A percentile compares a stretch with the other conserved stretches of the same genome.
These are phyloP conservation scores for Calonectria multiphialidica DNA, from an alignment of 2,329 filamentous ascomycete genomes.

Conservation along the genomic window DNA sequence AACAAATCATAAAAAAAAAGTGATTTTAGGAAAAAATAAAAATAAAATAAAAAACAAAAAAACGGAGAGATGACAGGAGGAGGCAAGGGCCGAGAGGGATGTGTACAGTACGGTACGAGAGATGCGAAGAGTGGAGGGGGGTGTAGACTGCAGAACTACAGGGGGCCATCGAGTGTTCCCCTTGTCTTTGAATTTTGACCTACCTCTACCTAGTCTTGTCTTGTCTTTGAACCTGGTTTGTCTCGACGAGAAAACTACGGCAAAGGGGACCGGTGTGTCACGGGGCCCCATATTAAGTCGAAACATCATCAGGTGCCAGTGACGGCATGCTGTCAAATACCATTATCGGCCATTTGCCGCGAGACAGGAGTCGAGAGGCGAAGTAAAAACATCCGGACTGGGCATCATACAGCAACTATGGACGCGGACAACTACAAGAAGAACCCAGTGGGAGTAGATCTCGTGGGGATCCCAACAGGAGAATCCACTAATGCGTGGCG, in stretches of 20 bases:
- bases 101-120: neutral
- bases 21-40: neutral
- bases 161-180: neutral
- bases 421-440: constrained; percentile 1
- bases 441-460: constrained; percentile 33
- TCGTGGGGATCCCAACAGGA: constrained; percentile 39
- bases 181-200: neutral
- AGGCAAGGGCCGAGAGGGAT: constrained; percentile 10
- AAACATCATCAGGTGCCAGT: constrained; percentile 6
- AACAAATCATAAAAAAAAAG: neutral
- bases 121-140: constrained; percentile 20
- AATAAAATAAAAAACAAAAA: neutral
- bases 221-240: constrained; percentile 6
- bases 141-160: neutral
- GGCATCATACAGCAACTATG: neutral
- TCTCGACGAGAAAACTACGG: constrained; percentile 1
- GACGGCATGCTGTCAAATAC: neutral
- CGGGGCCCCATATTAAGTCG: constrained; percentile 2
- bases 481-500: constrained; percentile 40
- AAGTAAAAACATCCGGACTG: constrained; percentile 9
- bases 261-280: neutral
- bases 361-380: constrained; percentile 19
- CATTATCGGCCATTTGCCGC: neutral
- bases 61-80: constrained; percentile 19
- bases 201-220: neutral